Percentiles rank a stretch among this genome's conserved stretches.
phyloP scores from a whole-genome alignment of 2,329 filamentous ascomycete genomes.

The Rutstroemia sp. region DNA sequence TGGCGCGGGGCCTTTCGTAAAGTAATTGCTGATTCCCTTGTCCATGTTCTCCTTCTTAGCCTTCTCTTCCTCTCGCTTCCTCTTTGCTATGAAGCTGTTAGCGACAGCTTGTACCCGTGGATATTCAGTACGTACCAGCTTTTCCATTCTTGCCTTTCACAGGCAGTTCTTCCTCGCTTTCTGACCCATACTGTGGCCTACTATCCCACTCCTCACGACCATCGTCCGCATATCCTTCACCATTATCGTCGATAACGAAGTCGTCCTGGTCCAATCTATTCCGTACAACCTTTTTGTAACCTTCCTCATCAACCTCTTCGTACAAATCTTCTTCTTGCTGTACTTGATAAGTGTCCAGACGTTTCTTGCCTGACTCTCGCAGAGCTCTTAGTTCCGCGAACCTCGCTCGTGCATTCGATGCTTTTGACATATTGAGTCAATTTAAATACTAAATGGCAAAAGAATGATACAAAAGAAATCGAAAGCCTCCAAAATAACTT shows the following conservation, averaged over 20 bases:
- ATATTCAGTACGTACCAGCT: constrained; percentile 19
- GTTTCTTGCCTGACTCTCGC: constrained; percentile 84
- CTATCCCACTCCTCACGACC: constrained; percentile 86
- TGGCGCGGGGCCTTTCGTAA: constrained; percentile 65
- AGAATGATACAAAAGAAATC: neutral
- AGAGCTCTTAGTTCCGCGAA: constrained; percentile 77
- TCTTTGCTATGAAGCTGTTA: constrained; percentile 54
- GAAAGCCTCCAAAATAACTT: neutral
- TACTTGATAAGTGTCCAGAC: constrained; percentile 78
- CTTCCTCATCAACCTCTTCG: constrained; percentile 93
- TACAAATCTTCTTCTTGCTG: constrained; percentile 80
- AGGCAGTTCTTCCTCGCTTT: constrained; percentile 62
- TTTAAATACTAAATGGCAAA: neutral
- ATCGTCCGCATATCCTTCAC: constrained; percentile 93
- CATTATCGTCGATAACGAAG: constrained; percentile 98
- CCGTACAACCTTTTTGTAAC: constrained; percentile 93
- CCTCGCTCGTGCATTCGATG: constrained; percentile 33
- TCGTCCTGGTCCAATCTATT: constrained; percentile 87
- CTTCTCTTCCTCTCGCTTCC: constrained; percentile 80
- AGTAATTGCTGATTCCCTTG: constrained; percentile 90
- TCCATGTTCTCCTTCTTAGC: constrained; percentile 81
- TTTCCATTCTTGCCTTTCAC: constrained; percentile 44
- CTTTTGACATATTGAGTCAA: constrained; percentile 28
- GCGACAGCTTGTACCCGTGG: neutral
- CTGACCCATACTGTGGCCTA: constrained; percentile 58